Conservation (phyloP, 2,329 filamentous ascomycete genomes). For the Lojkania enalia region DNA sequence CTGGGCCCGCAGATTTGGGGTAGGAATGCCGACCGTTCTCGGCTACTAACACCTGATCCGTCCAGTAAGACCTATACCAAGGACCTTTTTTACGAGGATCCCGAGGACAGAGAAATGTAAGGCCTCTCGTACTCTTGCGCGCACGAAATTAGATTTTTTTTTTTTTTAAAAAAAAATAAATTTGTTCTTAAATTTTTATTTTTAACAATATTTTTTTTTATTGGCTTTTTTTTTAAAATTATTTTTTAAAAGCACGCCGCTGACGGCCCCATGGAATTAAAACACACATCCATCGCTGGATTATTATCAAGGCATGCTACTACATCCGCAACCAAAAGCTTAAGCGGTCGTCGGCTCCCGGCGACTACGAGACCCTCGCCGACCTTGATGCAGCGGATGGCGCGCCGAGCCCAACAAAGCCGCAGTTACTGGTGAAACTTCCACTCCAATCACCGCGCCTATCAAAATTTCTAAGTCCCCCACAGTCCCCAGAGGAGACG, state of each 20-base stretch:
- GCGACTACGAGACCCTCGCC: conserved; percentile 35
- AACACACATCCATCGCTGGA: conserved; percentile 44
- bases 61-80: conserved; percentile 42
- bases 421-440: conserved; percentile 15
- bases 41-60: conserved; percentile 36
- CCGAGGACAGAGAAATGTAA: conserved; percentile 39
- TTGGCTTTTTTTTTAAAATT: too few species aligned
- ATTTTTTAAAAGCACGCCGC: not conserved
- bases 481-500: conserved; percentile 36
- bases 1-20: conserved; percentile 43
- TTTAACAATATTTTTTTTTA: too few species aligned
- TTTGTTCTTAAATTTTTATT: too few species aligned
- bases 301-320: conserved; percentile 46
- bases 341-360: conserved; percentile 35
- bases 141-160: too few species aligned
- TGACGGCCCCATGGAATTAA: conserved; percentile 28
- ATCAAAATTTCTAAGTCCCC: conserved; percentile 17
- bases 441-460: not conserved
- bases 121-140: too few species aligned
- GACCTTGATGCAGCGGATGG: conserved; percentile 33
- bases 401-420: conserved; percentile 13
- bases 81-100: conserved; percentile 36
- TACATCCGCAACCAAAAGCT: conserved; percentile 45
- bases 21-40: conserved; percentile 37
- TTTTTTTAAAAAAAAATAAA: too few species aligned